Conservation (phyloP, 805 yeast genomes). For the Spathaspora boniae region DNA sequence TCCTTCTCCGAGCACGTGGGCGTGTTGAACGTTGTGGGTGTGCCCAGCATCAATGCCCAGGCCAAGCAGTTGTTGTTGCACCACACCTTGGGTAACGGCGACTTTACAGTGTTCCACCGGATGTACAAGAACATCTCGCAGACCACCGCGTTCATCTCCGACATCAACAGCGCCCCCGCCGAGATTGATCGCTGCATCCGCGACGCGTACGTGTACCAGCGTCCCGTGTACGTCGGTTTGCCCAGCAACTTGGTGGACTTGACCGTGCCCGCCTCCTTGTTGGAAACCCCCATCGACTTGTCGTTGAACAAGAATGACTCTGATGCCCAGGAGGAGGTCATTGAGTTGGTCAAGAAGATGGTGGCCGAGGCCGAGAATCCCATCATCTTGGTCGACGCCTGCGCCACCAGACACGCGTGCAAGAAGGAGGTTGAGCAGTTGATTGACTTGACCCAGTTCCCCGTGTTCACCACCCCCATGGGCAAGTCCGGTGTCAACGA, state of each 20-base stretch:
- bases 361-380: constrained; percentile 64
- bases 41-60: constrained; percentile 73
- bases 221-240: constrained; percentile 80
- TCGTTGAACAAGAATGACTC: constrained; percentile 36
- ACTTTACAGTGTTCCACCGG: constrained; percentile 57
- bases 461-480: constrained; percentile 85
- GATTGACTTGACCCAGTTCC: constrained; percentile 69
- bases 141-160: constrained; percentile 62
- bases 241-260: constrained; percentile 79
- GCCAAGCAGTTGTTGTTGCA: constrained; percentile 42
- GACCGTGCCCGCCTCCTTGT: constrained; percentile 51
- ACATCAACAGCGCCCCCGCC: constrained; percentile 61
- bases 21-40: constrained; percentile 79
- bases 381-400: constrained; percentile 78
- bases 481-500: constrained; percentile 82
- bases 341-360: constrained; percentile 42
- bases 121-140: constrained; percentile 74
- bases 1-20: constrained; percentile 89
- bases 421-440: constrained; percentile 59
- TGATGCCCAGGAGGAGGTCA: constrained; percentile 36
- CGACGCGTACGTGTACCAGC: constrained; percentile 65
- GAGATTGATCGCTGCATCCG: constrained; percentile 73
- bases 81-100: constrained; percentile 43
- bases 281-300: constrained; percentile 65
- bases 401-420: constrained; percentile 76